These are phyloP conservation scores for Crithidia brevicula DNA, from an alignment of 208 protist genomes.

Conservation along the genomic window DNA sequence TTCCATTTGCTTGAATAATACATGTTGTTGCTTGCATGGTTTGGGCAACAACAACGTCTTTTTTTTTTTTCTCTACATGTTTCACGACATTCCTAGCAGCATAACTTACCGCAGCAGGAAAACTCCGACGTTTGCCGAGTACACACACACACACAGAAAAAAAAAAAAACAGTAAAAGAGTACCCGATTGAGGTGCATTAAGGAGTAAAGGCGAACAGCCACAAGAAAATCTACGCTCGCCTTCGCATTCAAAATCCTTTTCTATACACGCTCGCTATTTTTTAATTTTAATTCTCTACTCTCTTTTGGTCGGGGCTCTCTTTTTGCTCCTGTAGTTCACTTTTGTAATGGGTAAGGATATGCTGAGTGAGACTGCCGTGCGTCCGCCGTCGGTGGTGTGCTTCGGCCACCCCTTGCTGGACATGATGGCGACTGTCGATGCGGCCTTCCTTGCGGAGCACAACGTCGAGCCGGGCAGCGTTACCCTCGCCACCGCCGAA, in stretches of 20 bases:
- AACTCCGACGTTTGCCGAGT: too few species aligned
- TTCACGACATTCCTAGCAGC: too few species aligned
- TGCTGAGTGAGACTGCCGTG: neutral
- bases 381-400: conserved; percentile 42
- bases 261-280: conserved; percentile 6
- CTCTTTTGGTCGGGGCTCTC: neutral
- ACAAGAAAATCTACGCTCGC: too few species aligned
- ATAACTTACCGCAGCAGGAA: too few species aligned
- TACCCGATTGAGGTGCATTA: too few species aligned
- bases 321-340: too few species aligned
- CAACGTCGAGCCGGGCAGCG: conserved; percentile 72
- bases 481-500: conserved; percentile 92
- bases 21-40: too few species aligned
- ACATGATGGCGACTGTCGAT: conserved; percentile 95
- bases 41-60: neutral
- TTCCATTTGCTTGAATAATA: too few species aligned
- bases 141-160: neutral
- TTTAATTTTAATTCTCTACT: neutral
- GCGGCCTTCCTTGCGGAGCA: conserved; percentile 86
- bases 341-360: conserved; percentile 28
- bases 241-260: too few species aligned
- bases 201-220: too few species aligned
- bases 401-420: conserved; percentile 96
- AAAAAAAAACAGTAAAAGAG: conserved; percentile 3
- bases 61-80: too few species aligned